Evolutionary conservation across 2,329 filamentous ascomycete genomes (phyloP).

Genomic region (Cytospora schulzeri): DNA sequence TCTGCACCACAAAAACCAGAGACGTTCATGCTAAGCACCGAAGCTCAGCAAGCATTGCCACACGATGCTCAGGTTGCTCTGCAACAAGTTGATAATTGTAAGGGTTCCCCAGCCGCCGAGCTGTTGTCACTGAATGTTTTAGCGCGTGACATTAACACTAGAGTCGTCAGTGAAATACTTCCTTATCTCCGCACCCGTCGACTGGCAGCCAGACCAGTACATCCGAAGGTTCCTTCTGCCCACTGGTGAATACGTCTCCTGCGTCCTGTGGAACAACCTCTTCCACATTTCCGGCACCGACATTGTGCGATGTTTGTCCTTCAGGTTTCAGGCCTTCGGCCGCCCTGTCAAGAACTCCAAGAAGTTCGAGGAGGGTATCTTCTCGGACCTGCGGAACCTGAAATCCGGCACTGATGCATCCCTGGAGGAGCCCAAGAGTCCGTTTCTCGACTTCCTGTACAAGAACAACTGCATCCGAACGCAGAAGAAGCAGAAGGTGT

Average conservation of each 20-base stretch:
- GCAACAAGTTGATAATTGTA: slow-evolving; percentile 97
- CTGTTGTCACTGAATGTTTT: slow-evolving; percentile 13
- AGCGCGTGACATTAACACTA: slow-evolving; percentile 30
- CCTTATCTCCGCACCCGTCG: slow-evolving; percentile 95
- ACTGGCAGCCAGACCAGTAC: slow-evolving; percentile 96
- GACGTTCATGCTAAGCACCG: slow-evolving; percentile 97
- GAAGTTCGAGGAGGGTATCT: slow-evolving; percentile 99
- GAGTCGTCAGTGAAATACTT: slow-evolving; percentile 87
- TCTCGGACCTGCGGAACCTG: slow-evolving; percentile 95
- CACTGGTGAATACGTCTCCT: slow-evolving; percentile 98
- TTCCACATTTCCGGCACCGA: slow-evolving; percentile 99
- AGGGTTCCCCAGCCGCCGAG: slow-evolving; percentile 40
- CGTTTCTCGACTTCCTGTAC: slow-evolving; percentile 97
- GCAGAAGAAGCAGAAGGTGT: slow-evolving; percentile 99
- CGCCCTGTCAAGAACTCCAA: slow-evolving; percentile 99
- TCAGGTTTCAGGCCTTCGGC: slow-evolving; percentile 97
- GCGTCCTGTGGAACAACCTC: slow-evolving; percentile 96
- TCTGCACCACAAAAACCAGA: slow-evolving; percentile 93
- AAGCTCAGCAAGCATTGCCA: slow-evolving; percentile 93
- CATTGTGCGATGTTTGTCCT: slow-evolving; percentile 96
- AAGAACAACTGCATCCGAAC: slow-evolving; percentile 99
- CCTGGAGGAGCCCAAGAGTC: slow-evolving; percentile 97
- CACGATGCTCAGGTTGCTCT: slow-evolving; percentile 96
- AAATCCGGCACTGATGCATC: slow-evolving; percentile 98
- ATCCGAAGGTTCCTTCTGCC: slow-evolving; percentile 94